Conservation (phyloP, 768 basidiomycete genomes). For the Glaciozyma martinii region DNA sequence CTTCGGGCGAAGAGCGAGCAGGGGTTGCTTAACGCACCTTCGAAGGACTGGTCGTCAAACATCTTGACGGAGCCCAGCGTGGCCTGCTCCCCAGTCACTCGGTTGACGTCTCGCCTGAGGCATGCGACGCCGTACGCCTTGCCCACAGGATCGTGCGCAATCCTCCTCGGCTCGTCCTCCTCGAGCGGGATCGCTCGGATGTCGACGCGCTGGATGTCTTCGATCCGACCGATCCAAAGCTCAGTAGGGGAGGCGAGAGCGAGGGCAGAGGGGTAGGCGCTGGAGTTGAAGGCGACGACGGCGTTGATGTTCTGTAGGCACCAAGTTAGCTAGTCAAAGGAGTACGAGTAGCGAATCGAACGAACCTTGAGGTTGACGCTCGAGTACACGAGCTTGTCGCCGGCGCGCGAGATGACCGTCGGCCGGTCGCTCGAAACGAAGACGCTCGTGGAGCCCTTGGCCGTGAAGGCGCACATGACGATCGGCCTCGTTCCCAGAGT, state of each 20-base stretch:
- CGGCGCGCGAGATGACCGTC: constrained; percentile 57
- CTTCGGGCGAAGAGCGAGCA: neutral
- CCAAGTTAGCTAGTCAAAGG: neutral
- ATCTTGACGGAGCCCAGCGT: constrained; percentile 55
- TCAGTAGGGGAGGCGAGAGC: constrained; percentile 51
- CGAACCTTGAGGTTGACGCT: constrained; percentile 62
- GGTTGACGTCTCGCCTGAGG: constrained; percentile 48
- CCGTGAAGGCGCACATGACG: constrained; percentile 48
- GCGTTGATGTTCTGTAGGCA: constrained; percentile 48
- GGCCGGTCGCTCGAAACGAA: constrained; percentile 66
- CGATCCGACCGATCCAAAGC: constrained; percentile 58
- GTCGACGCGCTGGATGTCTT: constrained; percentile 66
- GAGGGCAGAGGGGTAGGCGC: constrained; percentile 49
- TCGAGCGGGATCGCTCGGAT: constrained; percentile 66
- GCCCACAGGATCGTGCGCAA: constrained; percentile 52
- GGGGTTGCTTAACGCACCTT: constrained; percentile 45
- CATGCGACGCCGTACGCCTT: constrained; percentile 62
- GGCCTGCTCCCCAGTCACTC: constrained; percentile 48
- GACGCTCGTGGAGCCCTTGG: constrained; percentile 39
- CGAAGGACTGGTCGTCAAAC: constrained; percentile 57
- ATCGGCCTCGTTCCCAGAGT: constrained; percentile 63
- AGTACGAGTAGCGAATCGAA: neutral
- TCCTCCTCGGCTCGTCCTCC: constrained; percentile 58
- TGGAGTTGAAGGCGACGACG: constrained; percentile 48
- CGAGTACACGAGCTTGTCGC: constrained; percentile 53